Conservation (phyloP, 208 protist genomes). For the Kentomonas sorsogonicus region DNA sequence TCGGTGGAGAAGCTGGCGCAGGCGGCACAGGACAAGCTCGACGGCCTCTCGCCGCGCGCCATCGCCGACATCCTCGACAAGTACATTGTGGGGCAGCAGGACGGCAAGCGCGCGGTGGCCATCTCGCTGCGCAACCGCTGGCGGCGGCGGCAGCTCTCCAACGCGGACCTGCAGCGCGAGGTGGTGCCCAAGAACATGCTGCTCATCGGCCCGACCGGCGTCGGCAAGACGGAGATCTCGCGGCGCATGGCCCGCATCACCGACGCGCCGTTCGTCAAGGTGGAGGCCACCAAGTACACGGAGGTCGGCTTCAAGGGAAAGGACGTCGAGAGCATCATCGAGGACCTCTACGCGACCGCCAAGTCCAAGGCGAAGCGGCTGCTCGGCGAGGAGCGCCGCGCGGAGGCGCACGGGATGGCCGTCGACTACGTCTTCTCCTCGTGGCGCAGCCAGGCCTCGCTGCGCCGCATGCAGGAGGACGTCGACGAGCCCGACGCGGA, state of each 20-base stretch:
- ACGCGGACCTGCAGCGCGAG: slow-evolving; percentile 69
- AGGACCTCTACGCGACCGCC: slow-evolving; percentile 91
- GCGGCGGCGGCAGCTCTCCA: slow-evolving; percentile 79
- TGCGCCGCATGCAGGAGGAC: slow-evolving; percentile 14
- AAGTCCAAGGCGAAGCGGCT: slow-evolving; percentile 82
- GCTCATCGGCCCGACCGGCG: slow-evolving; percentile 89
- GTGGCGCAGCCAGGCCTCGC: slow-evolving; percentile 33
- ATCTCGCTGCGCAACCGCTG: slow-evolving; percentile 96
- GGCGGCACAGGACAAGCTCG: slow-evolving; percentile 49
- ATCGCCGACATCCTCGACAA: slow-evolving; percentile 92
- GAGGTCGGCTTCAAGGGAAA: slow-evolving; percentile 95
- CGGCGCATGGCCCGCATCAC: slow-evolving; percentile 95
- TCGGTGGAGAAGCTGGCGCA: slow-evolving; percentile 55
- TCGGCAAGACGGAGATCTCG: slow-evolving; percentile 95
- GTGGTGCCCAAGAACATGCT: slow-evolving; percentile 94
- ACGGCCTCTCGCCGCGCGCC: slow-evolving; percentile 82
- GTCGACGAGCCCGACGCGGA: slow-evolving; percentile 13
- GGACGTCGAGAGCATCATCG: slow-evolving; percentile 96
- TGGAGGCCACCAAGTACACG: slow-evolving; percentile 98
- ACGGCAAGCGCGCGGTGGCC: slow-evolving; percentile 94
- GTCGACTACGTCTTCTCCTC: slow-evolving; percentile 71
- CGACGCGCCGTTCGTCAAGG: slow-evolving; percentile 96
- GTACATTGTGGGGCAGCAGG: slow-evolving; percentile 95
- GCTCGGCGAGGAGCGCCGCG: slow-evolving; percentile 55
- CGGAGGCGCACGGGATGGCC: slow-evolving; percentile 72